phyloP scores from a whole-genome alignment of 2,329 filamentous ascomycete species.

The Trichothecium sympodiale region DNA sequence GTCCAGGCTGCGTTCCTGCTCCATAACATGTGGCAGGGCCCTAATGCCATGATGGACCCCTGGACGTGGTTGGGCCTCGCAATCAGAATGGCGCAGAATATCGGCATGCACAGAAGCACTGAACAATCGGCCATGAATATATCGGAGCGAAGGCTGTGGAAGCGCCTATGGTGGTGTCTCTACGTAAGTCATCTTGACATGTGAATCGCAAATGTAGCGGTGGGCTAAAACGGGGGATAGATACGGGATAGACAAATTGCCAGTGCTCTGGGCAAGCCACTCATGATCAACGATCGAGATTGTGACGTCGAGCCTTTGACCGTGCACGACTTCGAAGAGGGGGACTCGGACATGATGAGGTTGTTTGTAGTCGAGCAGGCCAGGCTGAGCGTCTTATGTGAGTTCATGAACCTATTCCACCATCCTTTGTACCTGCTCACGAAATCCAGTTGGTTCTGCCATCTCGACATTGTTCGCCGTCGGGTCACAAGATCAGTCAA shows the following conservation, averaged over 20 bases:
- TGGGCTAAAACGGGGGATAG: too few relatives aligned
- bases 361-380: background rate
- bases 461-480: background rate
- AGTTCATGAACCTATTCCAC: background rate
- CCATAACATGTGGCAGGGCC: background rate
- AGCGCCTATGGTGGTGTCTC: slow-evolving; percentile 4
- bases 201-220: too few relatives aligned
- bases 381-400: background rate
- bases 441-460: background rate
- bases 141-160: slow-evolving; percentile 1
- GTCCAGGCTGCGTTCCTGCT: background rate
- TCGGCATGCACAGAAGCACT: slow-evolving; percentile 3
- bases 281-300: slow-evolving; percentile 2
- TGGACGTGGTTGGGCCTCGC: slow-evolving; percentile 1
- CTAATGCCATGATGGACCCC: background rate
- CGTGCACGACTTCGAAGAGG: slow-evolving; percentile 1
- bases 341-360: background rate
- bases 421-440: background rate
- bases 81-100: slow-evolving; percentile 1
- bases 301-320: slow-evolving; percentile 4
- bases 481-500: background rate
- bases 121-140: background rate
- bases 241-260: slow-evolving; percentile 1
- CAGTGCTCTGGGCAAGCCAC: slow-evolving; percentile 3
- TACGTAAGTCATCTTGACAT: slow-evolving; percentile 3